These are phyloP conservation scores for Saxophila tyrrhenica DNA, from an alignment of 495 filamentous ascomycete species.

Conservation along the genomic window DNA sequence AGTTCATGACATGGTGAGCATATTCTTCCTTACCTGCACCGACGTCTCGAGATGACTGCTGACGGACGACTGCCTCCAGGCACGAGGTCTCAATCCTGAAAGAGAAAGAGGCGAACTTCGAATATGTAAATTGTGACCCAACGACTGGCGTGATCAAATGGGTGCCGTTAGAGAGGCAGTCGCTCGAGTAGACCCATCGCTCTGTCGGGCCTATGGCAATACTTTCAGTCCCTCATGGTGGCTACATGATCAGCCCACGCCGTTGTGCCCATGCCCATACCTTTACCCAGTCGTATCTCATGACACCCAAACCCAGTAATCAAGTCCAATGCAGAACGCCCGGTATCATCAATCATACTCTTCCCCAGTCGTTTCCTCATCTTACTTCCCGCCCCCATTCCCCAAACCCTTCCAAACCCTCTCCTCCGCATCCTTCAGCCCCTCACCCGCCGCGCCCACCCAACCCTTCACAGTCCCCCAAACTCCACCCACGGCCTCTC, in stretches of 20 bases:
- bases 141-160: conserved; percentile 4
- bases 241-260: too few species aligned
- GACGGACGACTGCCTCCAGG: too few species aligned
- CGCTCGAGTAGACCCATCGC: not conserved
- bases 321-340: too few species aligned
- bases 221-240: too few species aligned
- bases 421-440: conserved; percentile 50
- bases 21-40: not conserved
- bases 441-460: conserved; percentile 49
- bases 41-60: too few species aligned
- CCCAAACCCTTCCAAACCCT: conserved; percentile 54
- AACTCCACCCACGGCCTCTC: conserved; percentile 19
- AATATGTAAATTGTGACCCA: conserved; percentile 9
- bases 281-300: too few species aligned
- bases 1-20: conserved; percentile 6
- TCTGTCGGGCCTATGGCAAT: too few species aligned
- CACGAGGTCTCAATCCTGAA: conserved; percentile 11
- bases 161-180: not conserved
- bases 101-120: conserved; percentile 4
- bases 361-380: too few species aligned
- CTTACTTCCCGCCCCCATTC: not conserved
- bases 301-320: too few species aligned
- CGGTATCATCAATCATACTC: too few species aligned
- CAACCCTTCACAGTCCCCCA: conserved; percentile 47
- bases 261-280: too few species aligned